These are phyloP conservation scores for Agrocybe chaxingu DNA, from an alignment of 768 basidiomycete genomes.

Conservation along the genomic window DNA sequence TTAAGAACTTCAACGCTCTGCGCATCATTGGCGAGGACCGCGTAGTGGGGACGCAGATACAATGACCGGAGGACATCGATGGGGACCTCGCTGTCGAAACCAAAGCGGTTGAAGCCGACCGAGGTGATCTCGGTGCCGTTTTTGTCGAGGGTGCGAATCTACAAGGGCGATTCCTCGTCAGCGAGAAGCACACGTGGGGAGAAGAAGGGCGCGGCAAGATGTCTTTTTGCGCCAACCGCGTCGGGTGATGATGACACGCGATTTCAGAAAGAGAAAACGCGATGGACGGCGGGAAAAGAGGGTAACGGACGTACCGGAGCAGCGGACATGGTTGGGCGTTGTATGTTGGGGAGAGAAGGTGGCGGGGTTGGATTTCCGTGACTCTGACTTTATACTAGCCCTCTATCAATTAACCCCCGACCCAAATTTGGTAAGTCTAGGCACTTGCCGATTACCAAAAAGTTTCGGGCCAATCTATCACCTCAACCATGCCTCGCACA, in stretches of 20 bases:
- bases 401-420: slow-evolving; percentile 9
- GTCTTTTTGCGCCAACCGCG: slow-evolving; percentile 7
- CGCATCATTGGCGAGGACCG: slow-evolving; percentile 37
- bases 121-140: slow-evolving; percentile 69
- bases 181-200: slow-evolving; percentile 10
- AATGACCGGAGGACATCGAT: slow-evolving; percentile 82
- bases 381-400: slow-evolving; percentile 6
- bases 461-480: slow-evolving; percentile 5
- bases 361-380: slow-evolving; percentile 9
- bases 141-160: slow-evolving; percentile 72
- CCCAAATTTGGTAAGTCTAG: slow-evolving; percentile 9
- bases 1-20: slow-evolving; percentile 30
- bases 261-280: background rate
- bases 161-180: slow-evolving; percentile 14
- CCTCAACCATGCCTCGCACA: slow-evolving; percentile 58
- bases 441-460: slow-evolving; percentile 22
- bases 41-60: slow-evolving; percentile 82
- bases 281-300: background rate
- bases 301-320: slow-evolving; percentile 13
- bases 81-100: slow-evolving; percentile 84
- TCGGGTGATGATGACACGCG: background rate
- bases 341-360: slow-evolving; percentile 4
- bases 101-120: slow-evolving; percentile 85
- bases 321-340: slow-evolving; percentile 13
- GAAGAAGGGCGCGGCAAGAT: slow-evolving; percentile 4